Base-by-base conservation (phyloP, 139 green algal genomes). In the Chlamydomonas urium region DNA sequence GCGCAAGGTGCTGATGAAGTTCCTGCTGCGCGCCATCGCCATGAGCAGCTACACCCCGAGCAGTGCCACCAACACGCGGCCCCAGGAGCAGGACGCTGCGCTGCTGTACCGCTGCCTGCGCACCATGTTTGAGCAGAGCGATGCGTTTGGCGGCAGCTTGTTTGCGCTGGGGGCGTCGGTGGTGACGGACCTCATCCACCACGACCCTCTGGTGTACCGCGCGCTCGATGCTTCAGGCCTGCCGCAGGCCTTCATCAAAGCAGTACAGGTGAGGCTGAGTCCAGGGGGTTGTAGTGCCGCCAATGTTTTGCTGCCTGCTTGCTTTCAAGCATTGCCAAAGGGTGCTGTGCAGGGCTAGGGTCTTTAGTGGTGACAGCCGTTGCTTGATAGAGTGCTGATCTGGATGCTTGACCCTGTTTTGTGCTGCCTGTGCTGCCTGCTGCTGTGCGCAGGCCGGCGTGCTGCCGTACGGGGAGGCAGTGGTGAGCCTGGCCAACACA, bases 111-210 rank as follows among this genome's bases (percentile, higher is more conserved):
- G 65, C n/a, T 88, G 73, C 33, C 75, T 91, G 47, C 47, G 56
- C 19, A 67, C 73, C 6, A 88, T 98, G 48, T 94, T 97, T 70
- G 45, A 75, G 21, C 76, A 87, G 23, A 77, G 73, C 0, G 79
- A 75, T n/a, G 80, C 87, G 29, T 98, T 97, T 79, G 94, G 93
- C 6, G 90, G 90, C 66, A 84, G 81, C 34, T 81, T 98, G 38
- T 98, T 96, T 76, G 81, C 91, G 2, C 87, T 98, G 47, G 92
- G 92, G 2, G 86, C 91, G 23, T 86, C 79, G 4, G 83, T 98
- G n/a, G 83, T 96, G 56, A 88, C 84, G 0, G 92, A 97, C 74
- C 78, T 94, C 8, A 88, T 98, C 33, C 90, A 98, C 80, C 85
- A 97, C 42, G 94, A 98, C 75, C 94, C 94, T 8, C 89, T 92